Conservation (phyloP, 2,329 filamentous ascomycete genomes). For the Didymosphaeria variabile region DNA sequence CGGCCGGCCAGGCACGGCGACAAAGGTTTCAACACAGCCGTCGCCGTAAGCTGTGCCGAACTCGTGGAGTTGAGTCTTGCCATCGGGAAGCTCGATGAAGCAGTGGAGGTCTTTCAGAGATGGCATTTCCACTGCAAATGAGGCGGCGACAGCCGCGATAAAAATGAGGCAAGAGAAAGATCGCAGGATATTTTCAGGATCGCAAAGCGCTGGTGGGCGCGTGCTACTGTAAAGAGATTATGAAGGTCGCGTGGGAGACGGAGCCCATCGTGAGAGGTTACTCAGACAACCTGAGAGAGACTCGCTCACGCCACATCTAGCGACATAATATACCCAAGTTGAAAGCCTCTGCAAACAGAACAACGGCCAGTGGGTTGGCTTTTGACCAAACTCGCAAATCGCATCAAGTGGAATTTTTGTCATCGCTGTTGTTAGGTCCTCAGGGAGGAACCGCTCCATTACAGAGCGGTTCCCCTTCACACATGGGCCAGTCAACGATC, state of each 20-base stretch:
- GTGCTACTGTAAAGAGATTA: neutral
- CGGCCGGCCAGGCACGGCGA: slow-evolving; percentile 58
- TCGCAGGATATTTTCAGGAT: neutral
- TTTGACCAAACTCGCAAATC: neutral
- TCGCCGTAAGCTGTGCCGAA: slow-evolving; percentile 61
- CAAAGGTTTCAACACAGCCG: slow-evolving; percentile 61
- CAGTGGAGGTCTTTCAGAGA: slow-evolving; percentile 62
- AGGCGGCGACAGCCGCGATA: too few species aligned
- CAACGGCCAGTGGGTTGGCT: neutral
- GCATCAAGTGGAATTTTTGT: neutral
- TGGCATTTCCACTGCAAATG: slow-evolving; percentile 55
- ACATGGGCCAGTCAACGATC: neutral
- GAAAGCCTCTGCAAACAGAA: neutral
- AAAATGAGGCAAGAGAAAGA: neutral
- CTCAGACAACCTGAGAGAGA: neutral
- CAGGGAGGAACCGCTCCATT: neutral
- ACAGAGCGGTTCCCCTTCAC: neutral
- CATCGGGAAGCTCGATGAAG: slow-evolving; percentile 59
- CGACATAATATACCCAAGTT: neutral
- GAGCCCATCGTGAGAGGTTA: neutral
- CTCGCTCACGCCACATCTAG: neutral
- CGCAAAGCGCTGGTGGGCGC: neutral
- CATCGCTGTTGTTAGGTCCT: neutral
- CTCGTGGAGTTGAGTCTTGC: slow-evolving; percentile 56
- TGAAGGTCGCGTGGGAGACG: neutral